Percentiles rank a stretch among this genome's conserved stretches.
phyloP scores from a whole-genome alignment of 2,329 filamentous ascomycete species.

The Trichophyton simii region DNA sequence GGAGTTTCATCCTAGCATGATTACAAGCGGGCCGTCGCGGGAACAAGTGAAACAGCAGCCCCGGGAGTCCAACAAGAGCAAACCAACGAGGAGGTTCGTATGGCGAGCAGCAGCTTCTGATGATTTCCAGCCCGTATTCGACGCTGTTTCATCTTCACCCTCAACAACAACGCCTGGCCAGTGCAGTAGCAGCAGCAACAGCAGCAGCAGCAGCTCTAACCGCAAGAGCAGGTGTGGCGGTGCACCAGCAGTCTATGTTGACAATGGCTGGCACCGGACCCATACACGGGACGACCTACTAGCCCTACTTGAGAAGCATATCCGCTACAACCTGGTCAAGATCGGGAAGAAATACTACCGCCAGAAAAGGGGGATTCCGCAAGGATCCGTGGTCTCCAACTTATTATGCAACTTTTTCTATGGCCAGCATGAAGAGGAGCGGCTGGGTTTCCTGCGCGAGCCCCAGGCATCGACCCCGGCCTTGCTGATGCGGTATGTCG shows the following conservation, averaged over 20 bases:
- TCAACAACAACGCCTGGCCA: conserved; percentile 5
- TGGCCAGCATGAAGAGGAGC: conserved; percentile 62
- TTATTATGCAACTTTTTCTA: conserved; percentile 94
- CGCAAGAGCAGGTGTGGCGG: conserved; percentile 15
- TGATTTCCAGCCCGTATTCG: conserved; percentile 35
- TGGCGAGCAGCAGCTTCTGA: conserved; percentile 37
- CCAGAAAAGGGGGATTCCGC: conserved; percentile 80
- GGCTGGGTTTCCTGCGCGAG: conserved; percentile 52
- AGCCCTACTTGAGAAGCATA: conserved; percentile 61
- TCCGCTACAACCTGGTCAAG: conserved; percentile 74
- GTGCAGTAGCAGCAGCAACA: neutral
- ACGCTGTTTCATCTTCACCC: conserved; percentile 30
- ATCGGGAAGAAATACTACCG: conserved; percentile 80
- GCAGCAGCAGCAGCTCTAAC: no score
- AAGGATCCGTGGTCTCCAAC: conserved; percentile 79
- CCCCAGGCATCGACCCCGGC: conserved; percentile 5
- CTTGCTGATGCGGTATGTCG: conserved; percentile 71
- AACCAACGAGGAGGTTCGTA: conserved; percentile 37
- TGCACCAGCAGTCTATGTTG: conserved; percentile 58
- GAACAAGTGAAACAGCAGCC: neutral
- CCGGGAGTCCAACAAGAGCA: neutral
- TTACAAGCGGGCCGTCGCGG: conserved; percentile 10
- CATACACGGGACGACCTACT: conserved; percentile 51
- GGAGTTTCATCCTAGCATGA: conserved; percentile 43
- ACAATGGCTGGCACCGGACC: conserved; percentile 48